Percentiles rank a stretch among this genome's conserved stretches.
phyloP scores from a whole-genome alignment of 2,329 filamentous ascomycete species.

The Epichloe gansuensis region DNA sequence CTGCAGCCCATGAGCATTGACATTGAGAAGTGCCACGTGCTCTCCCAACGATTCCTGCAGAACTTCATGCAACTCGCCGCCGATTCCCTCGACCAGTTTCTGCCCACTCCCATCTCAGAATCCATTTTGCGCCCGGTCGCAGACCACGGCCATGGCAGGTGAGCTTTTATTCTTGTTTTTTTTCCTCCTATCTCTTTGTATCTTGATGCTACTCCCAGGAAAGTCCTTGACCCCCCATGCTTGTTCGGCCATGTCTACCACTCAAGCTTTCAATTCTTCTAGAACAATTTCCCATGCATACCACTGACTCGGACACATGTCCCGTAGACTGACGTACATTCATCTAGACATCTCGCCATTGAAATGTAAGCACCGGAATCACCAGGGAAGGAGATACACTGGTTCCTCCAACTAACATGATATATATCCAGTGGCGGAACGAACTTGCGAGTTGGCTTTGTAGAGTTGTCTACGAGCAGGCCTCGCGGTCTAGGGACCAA shows the following conservation, averaged over 20 bases:
- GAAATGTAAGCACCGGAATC: constrained; percentile 42
- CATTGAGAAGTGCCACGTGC: constrained; percentile 27
- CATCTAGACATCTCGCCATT: constrained; percentile 43
- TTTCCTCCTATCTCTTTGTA: neutral
- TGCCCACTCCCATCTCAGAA: constrained; percentile 49
- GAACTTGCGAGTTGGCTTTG: constrained; percentile 55
- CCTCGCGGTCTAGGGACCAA: neutral
- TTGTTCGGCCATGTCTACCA: neutral
- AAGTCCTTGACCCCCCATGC: neutral
- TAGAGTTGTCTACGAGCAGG: constrained; percentile 39
- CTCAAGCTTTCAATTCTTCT: neutral
- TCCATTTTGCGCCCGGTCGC: constrained; percentile 38
- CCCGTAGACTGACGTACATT: constrained; percentile 5
- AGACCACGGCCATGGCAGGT: constrained; percentile 33
- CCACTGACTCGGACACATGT: neutral
- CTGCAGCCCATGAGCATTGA: constrained; percentile 38
- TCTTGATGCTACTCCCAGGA: no score
- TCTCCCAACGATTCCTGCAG: constrained; percentile 34
- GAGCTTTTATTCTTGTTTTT: constrained; percentile 17
- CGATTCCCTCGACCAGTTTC: constrained; percentile 41
- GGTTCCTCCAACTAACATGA: neutral
- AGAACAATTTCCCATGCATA: neutral
- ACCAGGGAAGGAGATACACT: constrained; percentile 15
- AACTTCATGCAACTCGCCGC: constrained; percentile 39
- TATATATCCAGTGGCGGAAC: constrained; percentile 44